Conservation (phyloP, 768 basidiomycete species). For the Cystoderma amianthinum region DNA sequence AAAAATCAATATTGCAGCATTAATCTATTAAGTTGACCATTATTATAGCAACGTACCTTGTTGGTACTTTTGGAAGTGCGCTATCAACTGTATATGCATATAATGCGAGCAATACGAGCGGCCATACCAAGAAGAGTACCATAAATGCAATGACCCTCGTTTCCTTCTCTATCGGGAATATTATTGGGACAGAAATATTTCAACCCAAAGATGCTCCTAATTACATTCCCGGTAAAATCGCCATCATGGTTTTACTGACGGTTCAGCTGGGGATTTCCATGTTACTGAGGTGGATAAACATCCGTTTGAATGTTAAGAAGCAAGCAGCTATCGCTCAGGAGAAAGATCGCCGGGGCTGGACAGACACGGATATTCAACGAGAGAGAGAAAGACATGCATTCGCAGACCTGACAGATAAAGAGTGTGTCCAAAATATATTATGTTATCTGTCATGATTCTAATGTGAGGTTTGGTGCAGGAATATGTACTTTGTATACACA, state of each 20-base stretch:
- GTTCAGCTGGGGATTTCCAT: conserved; percentile 43
- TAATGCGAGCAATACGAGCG: conserved; percentile 57
- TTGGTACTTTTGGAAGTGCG: conserved; percentile 53
- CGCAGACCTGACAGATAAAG: conserved; percentile 55
- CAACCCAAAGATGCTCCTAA: conserved; percentile 52
- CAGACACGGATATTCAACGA: conserved; percentile 46
- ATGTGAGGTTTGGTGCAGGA: conserved; percentile 28
- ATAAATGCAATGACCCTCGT: conserved; percentile 55
- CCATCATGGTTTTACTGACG: conserved; percentile 53
- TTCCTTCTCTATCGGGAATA: conserved; percentile 51
- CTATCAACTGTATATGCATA: conserved; percentile 57
- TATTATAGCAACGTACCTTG: conserved; percentile 36
- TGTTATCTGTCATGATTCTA: background rate
- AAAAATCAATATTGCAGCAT: too few relatives aligned
- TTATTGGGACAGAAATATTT: conserved; percentile 59
- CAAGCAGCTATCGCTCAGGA: conserved; percentile 29
- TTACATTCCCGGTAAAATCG: conserved; percentile 62
- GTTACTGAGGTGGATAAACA: conserved; percentile 47
- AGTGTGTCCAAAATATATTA: conserved; percentile 28
- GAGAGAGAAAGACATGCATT: conserved; percentile 59
- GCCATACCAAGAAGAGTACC: conserved; percentile 65
- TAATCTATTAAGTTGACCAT: background rate
- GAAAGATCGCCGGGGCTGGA: conserved; percentile 46
- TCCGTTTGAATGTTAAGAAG: conserved; percentile 45
- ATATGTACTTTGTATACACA: conserved; percentile 54